These are phyloP conservation scores for Penicillium pancosmium DNA, from an alignment of 495 filamentous ascomycete genomes.

Conservation along the genomic window DNA sequence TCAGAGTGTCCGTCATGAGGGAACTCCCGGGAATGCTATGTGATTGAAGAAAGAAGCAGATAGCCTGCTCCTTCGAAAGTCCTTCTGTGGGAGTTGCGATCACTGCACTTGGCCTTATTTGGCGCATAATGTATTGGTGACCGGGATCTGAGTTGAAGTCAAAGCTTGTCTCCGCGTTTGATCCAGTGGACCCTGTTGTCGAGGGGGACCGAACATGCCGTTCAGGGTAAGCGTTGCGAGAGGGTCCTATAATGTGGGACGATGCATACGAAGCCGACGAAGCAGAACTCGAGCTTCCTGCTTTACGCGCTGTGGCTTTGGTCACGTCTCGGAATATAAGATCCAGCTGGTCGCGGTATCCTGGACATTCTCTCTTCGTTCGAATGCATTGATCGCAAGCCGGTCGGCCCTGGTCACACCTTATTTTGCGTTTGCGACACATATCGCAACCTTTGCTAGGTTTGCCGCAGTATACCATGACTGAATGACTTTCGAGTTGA, in stretches of 20 bases:
- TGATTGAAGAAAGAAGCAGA: conserved; percentile 11
- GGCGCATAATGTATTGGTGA: background rate
- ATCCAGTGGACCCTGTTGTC: background rate
- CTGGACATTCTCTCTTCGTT: conserved; percentile 29
- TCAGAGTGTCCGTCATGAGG: conserved; percentile 8
- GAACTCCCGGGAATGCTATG: background rate
- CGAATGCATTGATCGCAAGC: conserved; percentile 23
- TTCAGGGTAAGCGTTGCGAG: background rate
- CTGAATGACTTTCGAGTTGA: background rate
- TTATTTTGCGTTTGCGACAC: conserved; percentile 11
- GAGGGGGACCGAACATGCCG: background rate
- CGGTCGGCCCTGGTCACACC: conserved; percentile 32
- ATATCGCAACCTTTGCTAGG: conserved; percentile 16
- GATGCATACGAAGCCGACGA: background rate
- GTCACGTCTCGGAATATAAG: conserved; percentile 25
- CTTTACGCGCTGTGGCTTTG: conserved; percentile 15
- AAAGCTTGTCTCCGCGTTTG: background rate
- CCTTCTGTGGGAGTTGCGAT: background rate
- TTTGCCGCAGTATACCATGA: conserved; percentile 5
- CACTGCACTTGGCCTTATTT: background rate
- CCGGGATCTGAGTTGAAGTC: conserved; percentile 1
- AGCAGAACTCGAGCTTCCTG: background rate
- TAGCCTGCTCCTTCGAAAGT: conserved; percentile 4
- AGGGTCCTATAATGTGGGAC: background rate
- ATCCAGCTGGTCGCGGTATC: conserved; percentile 26